These are phyloP conservation scores for Penicillium coprophilum DNA, from an alignment of 495 filamentous ascomycete genomes.

Conservation along the genomic window DNA sequence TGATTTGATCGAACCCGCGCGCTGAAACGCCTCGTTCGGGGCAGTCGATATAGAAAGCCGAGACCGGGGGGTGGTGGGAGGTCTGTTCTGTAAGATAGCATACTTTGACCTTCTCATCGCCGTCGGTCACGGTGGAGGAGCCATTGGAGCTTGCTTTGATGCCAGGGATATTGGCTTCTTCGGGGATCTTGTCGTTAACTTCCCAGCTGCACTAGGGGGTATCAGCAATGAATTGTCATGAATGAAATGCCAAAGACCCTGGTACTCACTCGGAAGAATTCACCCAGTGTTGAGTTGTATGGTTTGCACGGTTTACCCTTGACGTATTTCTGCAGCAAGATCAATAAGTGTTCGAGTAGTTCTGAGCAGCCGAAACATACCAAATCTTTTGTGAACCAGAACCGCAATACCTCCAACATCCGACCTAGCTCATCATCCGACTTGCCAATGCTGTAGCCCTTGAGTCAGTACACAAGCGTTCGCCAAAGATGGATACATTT, in stretches of 20 bases:
- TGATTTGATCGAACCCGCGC: slow-evolving; percentile 90
- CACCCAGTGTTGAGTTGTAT: slow-evolving; percentile 95
- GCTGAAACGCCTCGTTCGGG: slow-evolving; percentile 87
- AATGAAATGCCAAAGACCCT: slow-evolving; percentile 2
- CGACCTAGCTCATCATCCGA: slow-evolving; percentile 87
- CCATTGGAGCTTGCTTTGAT: slow-evolving; percentile 38
- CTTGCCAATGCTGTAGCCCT: slow-evolving; percentile 74
- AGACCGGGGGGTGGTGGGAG: slow-evolving; percentile 97
- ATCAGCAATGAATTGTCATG: not conserved
- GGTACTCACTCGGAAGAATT: slow-evolving; percentile 83
- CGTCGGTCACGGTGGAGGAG: slow-evolving; percentile 27
- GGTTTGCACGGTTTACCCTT: slow-evolving; percentile 98
- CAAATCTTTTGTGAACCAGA: slow-evolving; percentile 98
- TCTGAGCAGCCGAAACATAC: slow-evolving; percentile 40
- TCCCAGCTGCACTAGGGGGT: slow-evolving; percentile 82
- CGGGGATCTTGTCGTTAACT: slow-evolving; percentile 63
- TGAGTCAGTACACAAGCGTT: slow-evolving; percentile 39
- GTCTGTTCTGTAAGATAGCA: slow-evolving; percentile 97
- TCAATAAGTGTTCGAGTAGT: slow-evolving; percentile 17
- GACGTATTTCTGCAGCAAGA: slow-evolving; percentile 73
- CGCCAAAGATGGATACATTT: slow-evolving; percentile 21
- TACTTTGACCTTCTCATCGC: slow-evolving; percentile 64
- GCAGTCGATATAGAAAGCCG: slow-evolving; percentile 92
- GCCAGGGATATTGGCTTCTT: slow-evolving; percentile 43
- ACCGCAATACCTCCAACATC: slow-evolving; percentile 88